Base-by-base conservation (phyloP, 1,284 basidiomycete species). In the Boletellus dicymbophilus region DNA sequence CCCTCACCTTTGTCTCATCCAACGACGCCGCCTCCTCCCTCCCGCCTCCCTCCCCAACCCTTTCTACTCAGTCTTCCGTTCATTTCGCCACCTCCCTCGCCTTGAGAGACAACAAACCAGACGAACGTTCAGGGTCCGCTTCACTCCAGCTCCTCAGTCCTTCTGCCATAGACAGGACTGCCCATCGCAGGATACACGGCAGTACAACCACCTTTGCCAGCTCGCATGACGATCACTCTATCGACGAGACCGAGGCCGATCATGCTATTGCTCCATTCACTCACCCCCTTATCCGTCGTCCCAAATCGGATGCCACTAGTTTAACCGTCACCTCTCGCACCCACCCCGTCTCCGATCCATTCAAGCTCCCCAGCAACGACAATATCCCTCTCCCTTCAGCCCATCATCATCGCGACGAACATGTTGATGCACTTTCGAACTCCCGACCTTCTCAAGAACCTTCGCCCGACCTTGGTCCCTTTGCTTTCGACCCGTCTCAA, bases 81-180 rank as follows among this genome's bases (percentile, higher is more conserved):
- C 79, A 81, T 37, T 88, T 84, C 53, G 71, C 76, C 0, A 82
- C 80, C 3, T 73, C 85, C 6, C 63, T 85, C 6, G 79, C 79
- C 2, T 66, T 93, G 37, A 78, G 92, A 28, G 79, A 86, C 42
- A 93, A 92, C 64, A 74, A 81, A 42, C 90, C 88, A 0, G 81
- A 86, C 13, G 77, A 79, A 18, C 72, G 71, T 22, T 74, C 70
- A 33, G 87, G 84, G 11, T 58, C 75, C 23, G 72, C 79, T 2
- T 84, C 82, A 3, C 73, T 88, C 6, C 65, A 74, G 16, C 70
- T 89, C 13, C 74, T 89, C 25, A 73, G 72, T 30, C 77, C 82
- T 3, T 52, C 51, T 6, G 44, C 45, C 1, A 42, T 63, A 38
- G 61, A 66, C 31, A 59, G 63, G 28, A 42, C 59, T 0, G 46